Evolutionary conservation across 345 rosid genomes (phyloP).

Genomic region (Mallotus nudiflorus): DNA sequence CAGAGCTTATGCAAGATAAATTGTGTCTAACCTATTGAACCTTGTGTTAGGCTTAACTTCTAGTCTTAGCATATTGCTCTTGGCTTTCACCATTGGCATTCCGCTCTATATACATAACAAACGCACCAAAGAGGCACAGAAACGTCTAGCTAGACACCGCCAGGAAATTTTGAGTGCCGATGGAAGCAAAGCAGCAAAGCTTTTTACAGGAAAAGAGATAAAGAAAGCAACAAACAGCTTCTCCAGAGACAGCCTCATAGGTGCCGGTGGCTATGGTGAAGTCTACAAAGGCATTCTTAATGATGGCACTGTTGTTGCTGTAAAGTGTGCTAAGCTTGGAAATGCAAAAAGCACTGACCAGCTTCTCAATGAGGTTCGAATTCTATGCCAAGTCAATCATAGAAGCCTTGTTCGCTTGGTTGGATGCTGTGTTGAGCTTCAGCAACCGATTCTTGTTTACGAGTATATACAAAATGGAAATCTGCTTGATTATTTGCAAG

Average conservation of each 20-base stretch:
- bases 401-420: conserved; percentile 43
- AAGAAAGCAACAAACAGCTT: conserved; percentile 47
- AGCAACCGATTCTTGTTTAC: conserved; percentile 52
- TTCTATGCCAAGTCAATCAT: conserved; percentile 58
- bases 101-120: conserved; percentile 34
- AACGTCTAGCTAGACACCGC: conserved; percentile 33
- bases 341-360: conserved; percentile 50
- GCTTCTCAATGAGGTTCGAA: conserved; percentile 54
- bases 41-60: conserved; percentile 31
- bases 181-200: conserved; percentile 38
- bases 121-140: conserved; percentile 31
- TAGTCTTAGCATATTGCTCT: background rate
- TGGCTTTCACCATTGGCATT: conserved; percentile 14
- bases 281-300: conserved; percentile 44
- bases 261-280: conserved; percentile 56
- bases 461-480: conserved; percentile 45
- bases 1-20: too few relatives aligned
- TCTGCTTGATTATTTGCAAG: conserved; percentile 40
- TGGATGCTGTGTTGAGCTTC: conserved; percentile 56
- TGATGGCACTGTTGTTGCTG: conserved; percentile 49
- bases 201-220: conserved; percentile 40
- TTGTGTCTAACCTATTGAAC: too few relatives aligned
- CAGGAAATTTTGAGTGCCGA: conserved; percentile 40
- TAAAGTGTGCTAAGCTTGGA: conserved; percentile 58
- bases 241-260: conserved; percentile 42